Evolutionary conservation across 768 basidiomycete species (phyloP), one percentile per base, ranked within the genome.

Genomic region (Mycena leptocephala): DNA sequence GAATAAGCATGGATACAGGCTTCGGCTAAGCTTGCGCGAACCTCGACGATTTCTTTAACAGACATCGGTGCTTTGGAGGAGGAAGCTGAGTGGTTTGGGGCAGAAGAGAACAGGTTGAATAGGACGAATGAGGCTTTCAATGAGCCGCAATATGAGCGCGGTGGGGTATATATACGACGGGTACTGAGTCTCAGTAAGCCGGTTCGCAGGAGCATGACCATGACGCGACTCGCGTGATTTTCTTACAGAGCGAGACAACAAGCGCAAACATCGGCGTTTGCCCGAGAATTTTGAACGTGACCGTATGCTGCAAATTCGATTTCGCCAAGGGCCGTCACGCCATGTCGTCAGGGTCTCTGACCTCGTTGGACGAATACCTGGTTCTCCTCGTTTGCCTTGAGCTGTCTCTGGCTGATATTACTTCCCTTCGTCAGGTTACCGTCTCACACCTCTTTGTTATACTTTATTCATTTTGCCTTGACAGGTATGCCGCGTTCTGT

Each of bases 131-230:
- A n/a, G n/a, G n/a, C n/a, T n/a, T n/a, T n/a, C n/a, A n/a, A n/a
- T n/a, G 46, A 24, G 37, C 33, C 43, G 51, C 37, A n/a, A 18
- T 46, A 32, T 9, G 46, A 37, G 46, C 56, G 75, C 3, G 37
- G 53, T 0, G 53, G 8, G 32, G 58, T 78, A 78, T 78, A 72
- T 69, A 76, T 75, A 67, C 71, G 66, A 1, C 43, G 39, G 62
- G 56, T 13, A 26, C 56, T 78, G 70, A 76, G 74, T 78, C 56
- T 78, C 66, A 76, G 74, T 78, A 78, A 78, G 77, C 77, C 48
- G 33, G 11, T 11, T 4, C 28, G 32, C 10, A 22, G n/a, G 16
- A 76, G 70, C 70, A 76, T 76, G 70, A 72, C 70, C 70, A 76
- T 35, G 63, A 75, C 74, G 69, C 69, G 74, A 55, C n/a, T 70